These are phyloP conservation scores for Saccharum hybrid DNA, from an alignment of 202 grass and related monocot species.

Conservation along the genomic window DNA sequence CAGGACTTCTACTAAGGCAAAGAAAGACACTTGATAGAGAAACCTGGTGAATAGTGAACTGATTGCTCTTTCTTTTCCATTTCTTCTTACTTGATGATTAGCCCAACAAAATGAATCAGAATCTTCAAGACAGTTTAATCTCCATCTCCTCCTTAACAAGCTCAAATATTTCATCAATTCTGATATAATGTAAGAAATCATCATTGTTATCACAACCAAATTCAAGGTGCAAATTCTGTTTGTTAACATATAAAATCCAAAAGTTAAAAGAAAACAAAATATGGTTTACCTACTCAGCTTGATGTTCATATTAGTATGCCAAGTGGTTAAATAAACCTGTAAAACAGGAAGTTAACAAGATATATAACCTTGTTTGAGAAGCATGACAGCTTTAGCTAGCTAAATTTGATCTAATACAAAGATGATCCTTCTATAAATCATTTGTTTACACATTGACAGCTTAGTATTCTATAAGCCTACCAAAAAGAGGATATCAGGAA, in stretches of 20 bases:
- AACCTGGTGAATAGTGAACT: background rate
- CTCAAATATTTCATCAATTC: slow-evolving; percentile 76
- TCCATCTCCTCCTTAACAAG: slow-evolving; percentile 68
- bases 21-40: background rate
- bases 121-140: slow-evolving; percentile 55
- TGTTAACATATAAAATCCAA: slow-evolving; percentile 24
- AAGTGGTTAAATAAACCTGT: slow-evolving; percentile 77
- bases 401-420: slow-evolving; percentile 38
- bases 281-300: slow-evolving; percentile 58
- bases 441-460: slow-evolving; percentile 15
- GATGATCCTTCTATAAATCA: slow-evolving; percentile 12
- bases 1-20: background rate
- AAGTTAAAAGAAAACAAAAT: background rate
- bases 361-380: slow-evolving; percentile 30
- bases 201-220: background rate
- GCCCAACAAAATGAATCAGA: slow-evolving; percentile 5
- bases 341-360: slow-evolving; percentile 32
- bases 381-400: slow-evolving; percentile 6
- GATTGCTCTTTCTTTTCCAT: background rate
- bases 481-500: slow-evolving; percentile 28
- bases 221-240: slow-evolving; percentile 13
- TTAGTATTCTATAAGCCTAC: background rate
- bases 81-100: slow-evolving; percentile 8
- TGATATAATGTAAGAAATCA: slow-evolving; percentile 40
- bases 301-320: slow-evolving; percentile 82